A percentile compares a stretch with the other conserved stretches of the same genome.
Conservation (phyloP, 1,139 yeast species). For the Ogataea hybrid region DNA sequence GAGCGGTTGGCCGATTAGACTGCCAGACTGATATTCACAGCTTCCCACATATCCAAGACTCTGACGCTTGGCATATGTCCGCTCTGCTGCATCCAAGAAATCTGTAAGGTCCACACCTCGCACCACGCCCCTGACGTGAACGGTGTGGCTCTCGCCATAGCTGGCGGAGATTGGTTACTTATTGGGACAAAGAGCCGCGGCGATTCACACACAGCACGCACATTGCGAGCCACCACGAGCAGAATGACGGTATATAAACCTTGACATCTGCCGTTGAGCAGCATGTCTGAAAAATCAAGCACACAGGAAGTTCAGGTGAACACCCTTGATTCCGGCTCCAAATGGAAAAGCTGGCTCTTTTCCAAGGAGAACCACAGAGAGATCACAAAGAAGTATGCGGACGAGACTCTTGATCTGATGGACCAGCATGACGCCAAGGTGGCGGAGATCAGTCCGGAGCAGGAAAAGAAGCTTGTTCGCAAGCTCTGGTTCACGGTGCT, state of each 20-base stretch:
- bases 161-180: no score
- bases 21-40: no score
- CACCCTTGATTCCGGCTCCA: neutral
- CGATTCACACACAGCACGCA: no score
- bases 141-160: no score
- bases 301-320: neutral
- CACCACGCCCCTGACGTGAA: no score
- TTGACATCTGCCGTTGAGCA: neutral
- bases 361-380: slow-evolving; percentile 4
- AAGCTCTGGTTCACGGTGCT: slow-evolving; percentile 31
- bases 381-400: slow-evolving; percentile 29
- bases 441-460: slow-evolving; percentile 28
- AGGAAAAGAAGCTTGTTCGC: slow-evolving; percentile 29
- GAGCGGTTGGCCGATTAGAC: no score
- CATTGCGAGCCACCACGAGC: neutral
- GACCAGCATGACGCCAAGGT: slow-evolving; percentile 23
- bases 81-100: no score
- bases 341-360: slow-evolving; percentile 6
- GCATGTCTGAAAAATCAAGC: neutral
- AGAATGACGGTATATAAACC: neutral
- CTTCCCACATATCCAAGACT: no score
- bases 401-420: slow-evolving; percentile 33
- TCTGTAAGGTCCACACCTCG: no score
- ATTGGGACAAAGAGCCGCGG: no score
- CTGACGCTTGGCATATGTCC: no score